phyloP scores from a whole-genome alignment of 768 basidiomycete species.

The Agrocybe pediades region DNA sequence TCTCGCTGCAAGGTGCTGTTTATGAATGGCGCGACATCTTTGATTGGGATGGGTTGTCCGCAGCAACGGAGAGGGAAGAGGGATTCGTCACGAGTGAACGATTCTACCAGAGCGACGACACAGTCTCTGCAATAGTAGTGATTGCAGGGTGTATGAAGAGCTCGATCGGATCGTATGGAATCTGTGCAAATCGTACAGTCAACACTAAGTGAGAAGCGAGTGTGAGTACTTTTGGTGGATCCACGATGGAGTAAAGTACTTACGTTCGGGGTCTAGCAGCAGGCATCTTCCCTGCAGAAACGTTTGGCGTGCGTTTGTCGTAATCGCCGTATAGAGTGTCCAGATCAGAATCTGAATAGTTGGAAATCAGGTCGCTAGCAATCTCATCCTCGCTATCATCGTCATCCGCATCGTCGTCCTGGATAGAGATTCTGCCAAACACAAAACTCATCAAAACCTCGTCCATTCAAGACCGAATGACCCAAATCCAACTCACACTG shows the following conservation, averaged over 20 bases:
- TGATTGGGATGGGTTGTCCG: constrained; percentile 31
- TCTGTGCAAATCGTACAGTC: constrained; percentile 48
- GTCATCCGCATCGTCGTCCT: neutral
- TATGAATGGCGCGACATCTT: constrained; percentile 14
- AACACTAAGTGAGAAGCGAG: too few relatives aligned
- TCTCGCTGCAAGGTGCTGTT: constrained; percentile 21
- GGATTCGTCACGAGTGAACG: constrained; percentile 49
- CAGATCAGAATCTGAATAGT: neutral
- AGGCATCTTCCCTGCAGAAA: neutral
- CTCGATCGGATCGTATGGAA: constrained; percentile 14
- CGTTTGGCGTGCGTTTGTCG: neutral
- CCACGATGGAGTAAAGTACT: too few relatives aligned
- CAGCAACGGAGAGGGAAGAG: constrained; percentile 58
- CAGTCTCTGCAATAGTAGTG: constrained; percentile 53
- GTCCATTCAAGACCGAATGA: neutral
- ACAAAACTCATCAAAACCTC: neutral
- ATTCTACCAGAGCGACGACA: constrained; percentile 38
- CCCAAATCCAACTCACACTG: neutral
- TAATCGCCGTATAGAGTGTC: neutral
- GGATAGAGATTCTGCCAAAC: neutral
- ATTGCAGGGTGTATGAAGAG: constrained; percentile 42
- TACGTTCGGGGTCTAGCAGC: too few relatives aligned
- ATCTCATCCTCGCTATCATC: neutral
- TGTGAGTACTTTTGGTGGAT: too few relatives aligned
- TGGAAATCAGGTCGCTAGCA: neutral